These are phyloP conservation scores for Pseudozyma pruni DNA, from an alignment of 1,284 basidiomycete species.

Conservation along the genomic window DNA sequence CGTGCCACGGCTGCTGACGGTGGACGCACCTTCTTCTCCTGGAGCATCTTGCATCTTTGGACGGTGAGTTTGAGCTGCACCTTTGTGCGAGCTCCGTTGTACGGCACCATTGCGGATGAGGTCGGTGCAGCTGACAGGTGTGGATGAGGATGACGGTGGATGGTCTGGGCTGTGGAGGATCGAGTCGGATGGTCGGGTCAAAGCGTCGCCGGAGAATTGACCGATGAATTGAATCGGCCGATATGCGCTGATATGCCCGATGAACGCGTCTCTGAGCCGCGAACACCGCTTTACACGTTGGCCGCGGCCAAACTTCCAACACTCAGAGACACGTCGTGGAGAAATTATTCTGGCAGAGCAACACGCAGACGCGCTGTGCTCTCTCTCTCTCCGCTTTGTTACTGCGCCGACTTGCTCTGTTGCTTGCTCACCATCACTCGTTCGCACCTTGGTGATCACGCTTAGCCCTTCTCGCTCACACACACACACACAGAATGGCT, in stretches of 20 bases:
- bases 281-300: constrained; percentile 37
- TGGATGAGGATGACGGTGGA: background rate
- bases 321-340: constrained; percentile 1
- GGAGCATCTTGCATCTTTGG: constrained; percentile 86
- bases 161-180: constrained; percentile 12
- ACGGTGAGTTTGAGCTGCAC: constrained; percentile 79
- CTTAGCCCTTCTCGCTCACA: background rate
- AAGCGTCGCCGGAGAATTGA: constrained; percentile 38
- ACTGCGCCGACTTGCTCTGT: too few relatives aligned
- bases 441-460: background rate
- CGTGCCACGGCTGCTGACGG: constrained; percentile 65
- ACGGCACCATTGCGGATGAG: constrained; percentile 49
- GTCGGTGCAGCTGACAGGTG: background rate
- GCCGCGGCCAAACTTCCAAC: background rate
- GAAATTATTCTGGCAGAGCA: background rate
- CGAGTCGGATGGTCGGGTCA: background rate
- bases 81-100: constrained; percentile 58
- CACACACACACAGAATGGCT: constrained; percentile 30
- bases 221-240: constrained; percentile 12
- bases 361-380: background rate
- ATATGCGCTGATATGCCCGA: background rate
- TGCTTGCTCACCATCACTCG: background rate
- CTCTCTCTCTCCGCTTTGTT: background rate
- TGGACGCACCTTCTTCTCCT: constrained; percentile 83
- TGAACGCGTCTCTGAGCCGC: constrained; percentile 27